phyloP scores from a whole-genome alignment of 1,284 basidiomycete genomes.

The Porogramme epimiltina region DNA sequence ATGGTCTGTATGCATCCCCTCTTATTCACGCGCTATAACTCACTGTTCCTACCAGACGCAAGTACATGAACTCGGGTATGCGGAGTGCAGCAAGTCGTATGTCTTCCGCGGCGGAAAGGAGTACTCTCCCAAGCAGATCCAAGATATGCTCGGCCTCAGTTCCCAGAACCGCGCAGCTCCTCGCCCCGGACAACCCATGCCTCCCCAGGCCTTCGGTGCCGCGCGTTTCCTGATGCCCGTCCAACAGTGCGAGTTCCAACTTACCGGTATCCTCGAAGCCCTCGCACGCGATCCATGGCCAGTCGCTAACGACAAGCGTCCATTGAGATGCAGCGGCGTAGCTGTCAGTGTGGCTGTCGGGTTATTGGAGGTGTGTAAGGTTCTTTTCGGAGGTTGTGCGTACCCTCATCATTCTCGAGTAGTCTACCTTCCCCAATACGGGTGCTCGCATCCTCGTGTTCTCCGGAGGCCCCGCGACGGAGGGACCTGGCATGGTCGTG shows the following conservation, averaged over 20 bases:
- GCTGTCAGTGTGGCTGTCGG: constrained; percentile 94
- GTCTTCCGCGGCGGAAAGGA: constrained; percentile 99
- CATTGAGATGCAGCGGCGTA: constrained; percentile 95
- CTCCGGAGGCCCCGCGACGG: constrained; percentile 94
- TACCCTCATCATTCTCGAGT: neutral
- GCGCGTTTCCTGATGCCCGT: constrained; percentile 94
- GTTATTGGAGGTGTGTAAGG: constrained; percentile 79
- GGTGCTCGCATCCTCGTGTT: constrained; percentile 98
- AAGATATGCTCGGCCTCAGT: constrained; percentile 95
- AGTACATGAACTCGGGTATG: constrained; percentile 98
- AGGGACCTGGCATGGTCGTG: constrained; percentile 97
- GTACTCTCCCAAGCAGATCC: constrained; percentile 95
- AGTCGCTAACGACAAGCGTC: constrained; percentile 92
- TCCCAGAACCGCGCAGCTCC: constrained; percentile 78
- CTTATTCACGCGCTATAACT: neutral
- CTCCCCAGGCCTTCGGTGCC: constrained; percentile 84
- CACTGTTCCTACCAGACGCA: constrained; percentile 64
- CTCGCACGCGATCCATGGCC: constrained; percentile 96
- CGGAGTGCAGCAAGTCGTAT: constrained; percentile 96
- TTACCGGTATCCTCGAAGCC: constrained; percentile 92
- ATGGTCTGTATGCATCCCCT: constrained; percentile 64
- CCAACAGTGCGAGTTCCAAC: constrained; percentile 94
- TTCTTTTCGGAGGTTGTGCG: neutral
- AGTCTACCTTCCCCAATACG: constrained; percentile 94
- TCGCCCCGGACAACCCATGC: constrained; percentile 85